Evolutionary conservation across 129 eudicot genomes (phyloP).

Genomic region (Centrapalus pauciflorus): DNA sequence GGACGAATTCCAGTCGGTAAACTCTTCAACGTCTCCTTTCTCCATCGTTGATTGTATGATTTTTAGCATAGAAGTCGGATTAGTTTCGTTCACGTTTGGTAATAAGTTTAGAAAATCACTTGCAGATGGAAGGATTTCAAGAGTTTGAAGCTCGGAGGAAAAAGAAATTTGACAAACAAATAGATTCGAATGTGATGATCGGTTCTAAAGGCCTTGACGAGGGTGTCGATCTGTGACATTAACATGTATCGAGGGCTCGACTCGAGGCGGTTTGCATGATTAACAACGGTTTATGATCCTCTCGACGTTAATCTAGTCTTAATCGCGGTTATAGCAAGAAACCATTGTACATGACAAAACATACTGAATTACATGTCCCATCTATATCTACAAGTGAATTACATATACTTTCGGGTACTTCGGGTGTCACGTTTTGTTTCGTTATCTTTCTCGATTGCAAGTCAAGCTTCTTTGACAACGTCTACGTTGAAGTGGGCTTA

Average conservation of each 20-base stretch:
- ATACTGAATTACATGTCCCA: slow-evolving; percentile 4
- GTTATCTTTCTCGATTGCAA: neutral
- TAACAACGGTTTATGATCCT: neutral
- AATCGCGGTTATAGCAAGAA: neutral
- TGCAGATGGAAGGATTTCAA: slow-evolving; percentile 95
- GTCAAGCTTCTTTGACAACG: neutral
- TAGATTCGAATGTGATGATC: slow-evolving; percentile 90
- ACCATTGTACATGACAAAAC: slow-evolving; percentile 11
- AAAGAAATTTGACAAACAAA: slow-evolving; percentile 89
- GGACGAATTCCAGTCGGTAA: slow-evolving; percentile 85
- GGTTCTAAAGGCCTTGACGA: slow-evolving; percentile 89
- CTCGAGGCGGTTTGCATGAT: neutral
- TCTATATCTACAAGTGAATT: neutral
- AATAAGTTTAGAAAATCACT: neutral
- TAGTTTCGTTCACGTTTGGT: neutral
- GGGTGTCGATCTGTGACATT: slow-evolving; percentile 75
- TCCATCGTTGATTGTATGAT: neutral
- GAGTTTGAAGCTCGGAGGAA: slow-evolving; percentile 88
- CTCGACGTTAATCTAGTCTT: neutral
- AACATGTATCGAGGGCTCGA: neutral
- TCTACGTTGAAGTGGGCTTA: neutral
- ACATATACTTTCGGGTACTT: neutral
- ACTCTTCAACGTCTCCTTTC: neutral
- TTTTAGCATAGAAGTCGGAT: neutral
- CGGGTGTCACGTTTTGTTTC: neutral